phyloP scores from a whole-genome alignment of 768 basidiomycete species.

The Podaxis mareebaensis region DNA sequence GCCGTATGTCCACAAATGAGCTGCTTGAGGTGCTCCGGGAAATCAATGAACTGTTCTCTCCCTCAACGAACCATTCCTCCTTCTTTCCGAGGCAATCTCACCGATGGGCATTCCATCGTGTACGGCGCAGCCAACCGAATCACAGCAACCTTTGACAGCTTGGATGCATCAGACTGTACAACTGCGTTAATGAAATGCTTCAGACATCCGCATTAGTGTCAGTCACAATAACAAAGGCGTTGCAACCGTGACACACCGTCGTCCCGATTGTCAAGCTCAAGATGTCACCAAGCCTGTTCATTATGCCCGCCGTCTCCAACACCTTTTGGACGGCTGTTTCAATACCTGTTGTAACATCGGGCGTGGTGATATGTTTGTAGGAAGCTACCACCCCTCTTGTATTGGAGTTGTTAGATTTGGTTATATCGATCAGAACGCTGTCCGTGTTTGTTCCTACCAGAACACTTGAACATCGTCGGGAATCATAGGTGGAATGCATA shows the following conservation, averaged over 20 bases:
- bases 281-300: slow-evolving; percentile 34
- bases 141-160: slow-evolving; percentile 62
- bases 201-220: not conserved
- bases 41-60: slow-evolving; percentile 36
- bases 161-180: slow-evolving; percentile 51
- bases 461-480: not conserved
- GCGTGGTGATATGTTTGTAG: slow-evolving; percentile 55
- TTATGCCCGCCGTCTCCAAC: slow-evolving; percentile 36
- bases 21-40: slow-evolving; percentile 28
- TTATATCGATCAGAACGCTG: slow-evolving; percentile 32
- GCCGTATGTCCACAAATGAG: slow-evolving; percentile 33
- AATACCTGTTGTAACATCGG: slow-evolving; percentile 60
- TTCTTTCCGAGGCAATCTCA: slow-evolving; percentile 37
- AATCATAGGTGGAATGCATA: slow-evolving; percentile 4
- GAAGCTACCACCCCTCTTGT: slow-evolving; percentile 38
- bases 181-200: slow-evolving; percentile 62
- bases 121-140: slow-evolving; percentile 64
- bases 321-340: slow-evolving; percentile 49
- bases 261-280: slow-evolving; percentile 62
- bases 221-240: not conserved
- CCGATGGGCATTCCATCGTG: slow-evolving; percentile 58
- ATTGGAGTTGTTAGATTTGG: slow-evolving; percentile 25
- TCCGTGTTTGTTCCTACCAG: slow-evolving; percentile 36
- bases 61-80: slow-evolving; percentile 27
- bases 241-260: slow-evolving; percentile 36